A percentile compares a stretch with the other conserved stretches of the same genome.
phyloP scores from a whole-genome alignment of 768 basidiomycete genomes.

The Mycena filopes region DNA sequence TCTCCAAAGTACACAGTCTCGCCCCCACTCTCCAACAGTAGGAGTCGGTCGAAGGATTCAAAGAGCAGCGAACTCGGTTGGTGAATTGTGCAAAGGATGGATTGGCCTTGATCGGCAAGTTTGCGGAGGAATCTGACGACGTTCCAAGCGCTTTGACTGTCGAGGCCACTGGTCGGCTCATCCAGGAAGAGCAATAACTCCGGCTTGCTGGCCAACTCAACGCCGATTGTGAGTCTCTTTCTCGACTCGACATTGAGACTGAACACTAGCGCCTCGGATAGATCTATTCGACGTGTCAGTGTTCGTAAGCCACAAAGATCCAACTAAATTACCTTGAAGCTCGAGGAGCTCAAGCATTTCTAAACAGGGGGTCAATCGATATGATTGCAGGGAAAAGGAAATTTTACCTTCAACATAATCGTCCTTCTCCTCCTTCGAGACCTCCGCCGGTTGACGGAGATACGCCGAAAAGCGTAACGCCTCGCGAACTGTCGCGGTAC shows the following conservation, averaged over 20 bases:
- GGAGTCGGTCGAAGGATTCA: constrained; percentile 82
- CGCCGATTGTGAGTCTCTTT: constrained; percentile 91
- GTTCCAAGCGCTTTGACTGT: constrained; percentile 80
- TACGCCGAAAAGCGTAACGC: constrained; percentile 89
- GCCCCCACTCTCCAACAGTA: constrained; percentile 80
- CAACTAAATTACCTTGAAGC: constrained; percentile 55
- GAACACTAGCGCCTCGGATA: constrained; percentile 85
- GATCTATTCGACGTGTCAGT: constrained; percentile 47
- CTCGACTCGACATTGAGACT: constrained; percentile 75
- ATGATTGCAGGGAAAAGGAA: not conserved
- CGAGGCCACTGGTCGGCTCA: constrained; percentile 57
- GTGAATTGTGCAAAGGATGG: constrained; percentile 91
- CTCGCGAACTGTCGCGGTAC: constrained; percentile 84
- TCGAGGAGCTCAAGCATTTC: constrained; percentile 88
- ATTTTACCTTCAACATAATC: constrained; percentile 68
- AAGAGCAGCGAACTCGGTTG: constrained; percentile 90
- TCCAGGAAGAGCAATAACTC: constrained; percentile 69
- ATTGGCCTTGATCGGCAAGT: constrained; percentile 83
- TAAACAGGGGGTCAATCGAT: not conserved
- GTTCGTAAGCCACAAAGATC: not conserved
- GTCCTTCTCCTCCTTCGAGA: constrained; percentile 79
- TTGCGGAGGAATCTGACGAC: constrained; percentile 84
- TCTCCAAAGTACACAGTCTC: constrained; percentile 96
- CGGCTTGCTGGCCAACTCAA: constrained; percentile 90
- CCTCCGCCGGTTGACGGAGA: constrained; percentile 77